Evolutionary conservation across 352 stramenopile genomes (phyloP), one percentile per base, ranked within the genome.

Genomic region (Phytophthora vignae): DNA sequence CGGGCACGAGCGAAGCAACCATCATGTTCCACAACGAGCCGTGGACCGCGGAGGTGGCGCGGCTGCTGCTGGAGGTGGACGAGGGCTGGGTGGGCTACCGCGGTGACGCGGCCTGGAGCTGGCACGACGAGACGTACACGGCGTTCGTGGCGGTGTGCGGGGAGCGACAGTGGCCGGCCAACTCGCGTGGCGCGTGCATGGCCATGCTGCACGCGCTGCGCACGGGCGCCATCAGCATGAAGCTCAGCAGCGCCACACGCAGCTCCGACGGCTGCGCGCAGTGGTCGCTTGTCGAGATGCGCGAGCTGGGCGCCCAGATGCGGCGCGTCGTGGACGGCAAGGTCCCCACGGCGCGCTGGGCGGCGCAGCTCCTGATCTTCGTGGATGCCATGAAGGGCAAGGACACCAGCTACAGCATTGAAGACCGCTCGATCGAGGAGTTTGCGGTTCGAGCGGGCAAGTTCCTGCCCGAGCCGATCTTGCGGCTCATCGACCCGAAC

Each of bases 221-320:
- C 3, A 67, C 61, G 2, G 67, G 67, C 14, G 29, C 46, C 19
- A 66, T 78, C 59, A 69, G 57, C 22, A 78, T 78, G 53, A 65
- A 64, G 31, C 53, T 75, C 40, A 75, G 62, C 25, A 59, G 50
- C 38, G 44, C 52, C 54, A 60, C 33, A 9, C 60, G 58, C 17
- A 75, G 22, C 48, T 55, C 46, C 1, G 67, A 78, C 21, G 61
- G 62, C n/a, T 69, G 25, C 33, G 58, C 58, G 27, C 71, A 78
- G 55, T 78, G 71, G 71, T 60, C 61, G 33, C 53, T 74, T 19
- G 7, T n/a, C 19, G 71, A 78, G 49, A 78, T 78, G 71, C 67
- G 46, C 33, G 67, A 68, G 52, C 56, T 78, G 7, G 71, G 71
- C 1, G 55, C 54, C n/a, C 71, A 70, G 33, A 78, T 78, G 71